These are phyloP conservation scores for Lactuca saligna DNA, from an alignment of 129 eudicot species.

Conservation along the genomic window DNA sequence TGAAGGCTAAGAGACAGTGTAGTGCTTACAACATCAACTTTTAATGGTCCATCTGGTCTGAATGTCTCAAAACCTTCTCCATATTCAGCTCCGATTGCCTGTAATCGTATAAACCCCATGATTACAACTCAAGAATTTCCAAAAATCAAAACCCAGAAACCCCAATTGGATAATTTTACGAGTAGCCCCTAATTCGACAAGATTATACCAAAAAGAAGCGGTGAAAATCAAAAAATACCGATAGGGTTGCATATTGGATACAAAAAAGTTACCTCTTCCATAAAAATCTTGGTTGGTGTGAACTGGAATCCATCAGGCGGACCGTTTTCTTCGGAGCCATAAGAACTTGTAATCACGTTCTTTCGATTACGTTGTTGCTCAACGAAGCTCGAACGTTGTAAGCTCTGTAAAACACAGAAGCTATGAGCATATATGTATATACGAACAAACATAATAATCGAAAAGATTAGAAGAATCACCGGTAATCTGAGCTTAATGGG, in stretches of 20 bases:
- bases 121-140: constrained; percentile 5
- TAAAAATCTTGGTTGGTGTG: constrained; percentile 58
- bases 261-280: constrained; percentile 61
- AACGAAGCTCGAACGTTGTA: constrained; percentile 37
- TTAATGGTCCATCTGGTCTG: constrained; percentile 87
- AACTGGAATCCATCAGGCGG: constrained; percentile 46
- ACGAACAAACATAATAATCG: neutral
- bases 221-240: neutral
- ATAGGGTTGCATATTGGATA: neutral
- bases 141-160: constrained; percentile 1
- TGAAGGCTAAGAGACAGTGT: neutral
- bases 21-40: constrained; percentile 87
- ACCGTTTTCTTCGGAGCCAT: constrained; percentile 54
- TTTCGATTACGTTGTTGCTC: constrained; percentile 35
- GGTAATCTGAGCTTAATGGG: constrained; percentile 47
- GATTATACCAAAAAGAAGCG: neutral
- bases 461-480: constrained; percentile 34
- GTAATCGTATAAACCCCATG: constrained; percentile 3
- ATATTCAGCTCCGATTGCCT: constrained; percentile 99
- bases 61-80: constrained; percentile 98
- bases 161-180: neutral
- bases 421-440: neutral
- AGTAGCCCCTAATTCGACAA: neutral
- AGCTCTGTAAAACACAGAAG: constrained; percentile 33
- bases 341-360: constrained; percentile 43